Base-by-base conservation (phyloP, 352 stramenopile species). In the Phytophthora multivora region DNA sequence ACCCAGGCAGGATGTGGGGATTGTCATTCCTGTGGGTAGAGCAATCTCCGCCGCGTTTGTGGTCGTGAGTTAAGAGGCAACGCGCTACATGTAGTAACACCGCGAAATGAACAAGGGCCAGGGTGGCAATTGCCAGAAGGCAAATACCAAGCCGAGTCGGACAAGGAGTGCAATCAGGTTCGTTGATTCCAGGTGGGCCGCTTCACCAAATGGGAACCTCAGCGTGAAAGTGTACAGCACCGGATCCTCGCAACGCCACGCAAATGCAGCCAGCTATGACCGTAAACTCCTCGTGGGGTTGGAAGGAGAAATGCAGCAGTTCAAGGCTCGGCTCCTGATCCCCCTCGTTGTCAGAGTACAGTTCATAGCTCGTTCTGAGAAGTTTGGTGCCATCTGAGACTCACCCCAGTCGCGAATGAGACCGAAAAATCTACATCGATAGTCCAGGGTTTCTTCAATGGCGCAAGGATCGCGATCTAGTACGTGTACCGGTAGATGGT, bases 11-110 rank as follows among this genome's bases (percentile, higher is more conserved):
- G 45, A 59, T 67, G 63, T 52, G 42, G 58, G 31, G 63, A 72
- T 72, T 68, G 51, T 67, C 40, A 68, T 64, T 72, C 38, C 33
- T 68, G 33, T 72, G 63, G 63, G 43, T 55, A 23, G 36, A 61
- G 30, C 39, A 39, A 63, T 59, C 19, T 63, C 33, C 39, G 41
- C 15, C 11, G 23, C 10, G 49, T 62, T n/a, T 59, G 45, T 47
- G 49, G 40, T 41, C 39, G 23, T 10, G 18, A 41, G 28, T 54
- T 63, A 16, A 58, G 53, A 52, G 21, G 10, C 19, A 33, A 52
- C n/a, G 18, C 26, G 40, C 19, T 25, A 23, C 21, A 23, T 23
- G 21, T 6, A 50, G 46, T 69, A 69, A 69, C 12, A 38, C 36
- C 21, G 16, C 15, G 53, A 64, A 59, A 52, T 50, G 5, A 49